These are phyloP conservation scores for Oenanthe javanica DNA, from an alignment of 140 eudicot genomes.

Conservation along the genomic window DNA sequence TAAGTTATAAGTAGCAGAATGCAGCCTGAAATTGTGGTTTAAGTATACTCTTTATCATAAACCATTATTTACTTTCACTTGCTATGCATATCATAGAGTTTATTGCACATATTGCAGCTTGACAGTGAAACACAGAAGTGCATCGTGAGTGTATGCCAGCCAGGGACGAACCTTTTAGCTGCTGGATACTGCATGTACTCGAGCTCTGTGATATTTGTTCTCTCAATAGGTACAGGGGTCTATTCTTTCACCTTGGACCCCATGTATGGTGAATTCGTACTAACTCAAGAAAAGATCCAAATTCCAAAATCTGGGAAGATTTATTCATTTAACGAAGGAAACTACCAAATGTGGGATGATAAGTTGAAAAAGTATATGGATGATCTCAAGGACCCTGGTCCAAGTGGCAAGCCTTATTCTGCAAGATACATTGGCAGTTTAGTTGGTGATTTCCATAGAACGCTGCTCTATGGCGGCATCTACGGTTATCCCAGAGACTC, in stretches of 20 bases:
- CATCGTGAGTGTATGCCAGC: conserved; percentile 86
- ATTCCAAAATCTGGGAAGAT: conserved; percentile 89
- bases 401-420: conserved; percentile 75
- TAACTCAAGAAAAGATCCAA: conserved; percentile 81
- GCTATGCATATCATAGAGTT: not conserved
- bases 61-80: not conserved
- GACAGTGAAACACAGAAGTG: conserved; percentile 52
- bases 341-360: conserved; percentile 92
- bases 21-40: not conserved
- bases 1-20: not conserved
- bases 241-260: conserved; percentile 84
- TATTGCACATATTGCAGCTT: conserved; percentile 43
- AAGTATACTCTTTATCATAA: not conserved
- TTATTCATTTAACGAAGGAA: conserved; percentile 91
- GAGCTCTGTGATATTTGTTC: conserved; percentile 83
- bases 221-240: conserved; percentile 80
- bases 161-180: conserved; percentile 86
- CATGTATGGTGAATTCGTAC: conserved; percentile 91
- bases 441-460: conserved; percentile 84
- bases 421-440: conserved; percentile 79
- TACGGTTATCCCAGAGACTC: conserved; percentile 64
- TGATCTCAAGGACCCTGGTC: conserved; percentile 87
- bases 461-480: conserved; percentile 70
- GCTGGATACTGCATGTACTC: conserved; percentile 99
- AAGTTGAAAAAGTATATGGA: conserved; percentile 88